Percentiles rank a stretch among this genome's conserved stretches.
Evolutionary conservation across 2,329 filamentous ascomycete genomes (phyloP).

Genomic region (Elsinoe ampelina): DNA sequence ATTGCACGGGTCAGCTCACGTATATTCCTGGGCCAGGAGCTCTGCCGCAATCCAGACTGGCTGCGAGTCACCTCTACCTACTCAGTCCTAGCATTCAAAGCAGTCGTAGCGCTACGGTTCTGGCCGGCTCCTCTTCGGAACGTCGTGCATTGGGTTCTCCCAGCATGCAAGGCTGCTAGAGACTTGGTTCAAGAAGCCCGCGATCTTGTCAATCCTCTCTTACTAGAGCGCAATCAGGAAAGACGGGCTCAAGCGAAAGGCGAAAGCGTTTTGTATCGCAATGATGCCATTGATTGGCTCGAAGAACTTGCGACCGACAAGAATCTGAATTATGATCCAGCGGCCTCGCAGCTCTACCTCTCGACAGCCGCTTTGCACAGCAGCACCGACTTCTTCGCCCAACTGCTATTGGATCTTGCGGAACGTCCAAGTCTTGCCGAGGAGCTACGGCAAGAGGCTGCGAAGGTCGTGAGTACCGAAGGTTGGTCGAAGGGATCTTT

Average conservation of each 20-base stretch:
- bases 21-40: conserved; percentile 31
- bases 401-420: not conserved
- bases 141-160: conserved; percentile 27
- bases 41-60: conserved; percentile 33
- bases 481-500: conserved; percentile 24
- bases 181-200: conserved; percentile 24
- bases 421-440: not conserved
- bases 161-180: conserved; percentile 21
- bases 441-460: not conserved
- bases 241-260: not conserved
- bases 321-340: not conserved
- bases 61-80: conserved; percentile 28
- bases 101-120: conserved; percentile 22
- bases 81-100: conserved; percentile 26
- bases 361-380: not conserved
- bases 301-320: not conserved
- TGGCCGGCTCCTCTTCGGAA: conserved; percentile 23
- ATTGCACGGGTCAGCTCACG: conserved; percentile 33
- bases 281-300: not conserved
- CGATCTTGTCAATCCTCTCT: conserved; percentile 27
- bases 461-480: conserved; percentile 16
- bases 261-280: not conserved
- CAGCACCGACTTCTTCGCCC: not conserved
- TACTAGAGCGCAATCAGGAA: conserved; percentile 23
- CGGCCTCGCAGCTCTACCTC: not conserved